A percentile compares a stretch with the other conserved stretches of the same genome.
Evolutionary conservation across 495 filamentous ascomycete species (phyloP).

Genomic region (Tuber microsphaerosporum): DNA sequence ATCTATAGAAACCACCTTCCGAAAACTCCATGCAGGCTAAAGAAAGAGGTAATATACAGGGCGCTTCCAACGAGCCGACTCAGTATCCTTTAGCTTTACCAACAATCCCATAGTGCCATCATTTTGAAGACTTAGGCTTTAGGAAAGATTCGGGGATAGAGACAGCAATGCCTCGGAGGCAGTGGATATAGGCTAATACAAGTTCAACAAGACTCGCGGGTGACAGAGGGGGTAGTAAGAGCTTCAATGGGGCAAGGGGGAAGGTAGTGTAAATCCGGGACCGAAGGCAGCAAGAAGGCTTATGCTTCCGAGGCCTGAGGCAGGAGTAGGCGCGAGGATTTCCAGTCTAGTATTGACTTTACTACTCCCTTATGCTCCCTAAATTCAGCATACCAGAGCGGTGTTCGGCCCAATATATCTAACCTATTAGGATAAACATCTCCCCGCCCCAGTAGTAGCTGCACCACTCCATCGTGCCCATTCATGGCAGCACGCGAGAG

Average conservation of each 20-base stretch:
- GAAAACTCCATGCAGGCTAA: neutral
- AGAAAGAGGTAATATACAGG: neutral
- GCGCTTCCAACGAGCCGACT: neutral
- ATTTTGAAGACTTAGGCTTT: no score
- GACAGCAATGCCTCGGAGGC: neutral
- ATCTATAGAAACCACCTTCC: neutral
- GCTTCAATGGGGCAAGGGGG: neutral
- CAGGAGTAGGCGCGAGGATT: neutral
- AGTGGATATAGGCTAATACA: neutral
- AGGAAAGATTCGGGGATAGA: neutral
- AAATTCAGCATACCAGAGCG: neutral
- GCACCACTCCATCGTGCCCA: no score
- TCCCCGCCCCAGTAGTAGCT: neutral
- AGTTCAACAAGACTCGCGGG: neutral
- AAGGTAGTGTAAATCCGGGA: neutral
- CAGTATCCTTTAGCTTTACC: neutral
- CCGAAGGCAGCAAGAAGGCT: neutral
- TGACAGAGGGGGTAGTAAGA: neutral
- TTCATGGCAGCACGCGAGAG: no score
- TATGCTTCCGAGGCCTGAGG: neutral
- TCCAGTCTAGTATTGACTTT: neutral
- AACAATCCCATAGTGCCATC: neutral
- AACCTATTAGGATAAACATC: neutral
- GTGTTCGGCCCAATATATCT: neutral
- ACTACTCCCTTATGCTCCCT: neutral